Evolutionary conservation across 371 early-diverging fungal species (phyloP).

Genomic region (Zancudomyces culisetae): DNA sequence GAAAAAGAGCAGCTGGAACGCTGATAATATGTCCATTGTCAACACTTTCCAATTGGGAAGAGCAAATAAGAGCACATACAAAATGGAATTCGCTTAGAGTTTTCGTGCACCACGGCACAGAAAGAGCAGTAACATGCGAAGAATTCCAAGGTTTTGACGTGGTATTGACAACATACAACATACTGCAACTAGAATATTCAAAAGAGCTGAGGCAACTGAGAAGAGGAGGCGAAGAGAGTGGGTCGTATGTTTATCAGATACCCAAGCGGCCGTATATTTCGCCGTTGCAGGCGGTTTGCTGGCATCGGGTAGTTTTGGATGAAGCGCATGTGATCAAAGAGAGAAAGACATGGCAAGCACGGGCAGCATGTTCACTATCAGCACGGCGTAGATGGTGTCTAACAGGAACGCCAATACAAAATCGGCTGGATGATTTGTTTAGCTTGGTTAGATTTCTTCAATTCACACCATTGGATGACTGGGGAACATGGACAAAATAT

Average conservation of each 20-base stretch:
- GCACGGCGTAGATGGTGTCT: constrained; percentile 63
- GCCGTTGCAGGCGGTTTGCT: constrained; percentile 17
- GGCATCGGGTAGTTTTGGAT: constrained; percentile 49
- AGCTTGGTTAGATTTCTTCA: constrained; percentile 62
- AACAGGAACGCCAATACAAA: constrained; percentile 80
- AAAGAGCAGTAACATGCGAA: constrained; percentile 7
- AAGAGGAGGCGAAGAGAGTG: constrained; percentile 1
- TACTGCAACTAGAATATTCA: constrained; percentile 24
- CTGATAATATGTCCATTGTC: constrained; percentile 34
- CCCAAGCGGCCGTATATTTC: constrained; percentile 30
- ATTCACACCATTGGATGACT: constrained; percentile 36
- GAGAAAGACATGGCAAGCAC: constrained; percentile 37
- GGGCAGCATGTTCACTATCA: constrained; percentile 33
- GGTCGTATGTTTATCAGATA: constrained; percentile 14
- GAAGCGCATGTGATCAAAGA: constrained; percentile 84
- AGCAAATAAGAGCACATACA: constrained; percentile 23
- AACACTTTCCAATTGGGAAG: constrained; percentile 32
- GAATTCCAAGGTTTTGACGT: constrained; percentile 15
- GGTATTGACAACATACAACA: constrained; percentile 34
- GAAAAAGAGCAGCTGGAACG: constrained; percentile 24
- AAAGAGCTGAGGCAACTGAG: constrained; percentile 1
- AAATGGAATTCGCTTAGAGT: constrained; percentile 6
- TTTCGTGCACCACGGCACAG: constrained; percentile 25
- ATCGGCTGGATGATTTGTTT: constrained; percentile 70
- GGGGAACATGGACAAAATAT: constrained; percentile 29